Percentiles rank a stretch among this genome's conserved stretches.
Conservation (phyloP, 2,329 filamentous ascomycete genomes). For the Penicillium freii region DNA sequence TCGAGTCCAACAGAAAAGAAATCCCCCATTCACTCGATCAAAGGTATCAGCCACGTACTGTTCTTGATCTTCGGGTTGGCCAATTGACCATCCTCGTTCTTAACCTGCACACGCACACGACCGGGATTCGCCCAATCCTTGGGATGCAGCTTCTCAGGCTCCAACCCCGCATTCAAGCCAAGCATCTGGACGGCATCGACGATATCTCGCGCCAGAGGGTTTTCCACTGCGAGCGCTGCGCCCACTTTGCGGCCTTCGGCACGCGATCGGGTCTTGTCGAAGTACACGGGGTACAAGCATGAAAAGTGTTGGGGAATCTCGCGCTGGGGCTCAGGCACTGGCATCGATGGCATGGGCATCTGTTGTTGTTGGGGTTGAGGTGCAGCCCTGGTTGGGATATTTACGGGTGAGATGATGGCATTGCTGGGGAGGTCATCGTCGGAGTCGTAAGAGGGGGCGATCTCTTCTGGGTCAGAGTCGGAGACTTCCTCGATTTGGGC, state of each 20-base stretch:
- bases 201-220: constrained; percentile 86
- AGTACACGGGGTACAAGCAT: constrained; percentile 94
- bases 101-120: constrained; percentile 75
- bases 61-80: constrained; percentile 59
- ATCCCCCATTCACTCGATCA: not conserved
- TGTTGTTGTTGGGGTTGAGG: constrained; percentile 8
- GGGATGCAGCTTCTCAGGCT: constrained; percentile 88
- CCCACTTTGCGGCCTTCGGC: constrained; percentile 79
- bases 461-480: constrained; percentile 87
- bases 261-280: constrained; percentile 66
- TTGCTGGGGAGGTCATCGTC: constrained; percentile 35
- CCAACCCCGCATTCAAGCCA: constrained; percentile 65
- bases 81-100: constrained; percentile 51
- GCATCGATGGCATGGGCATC: constrained; percentile 17
- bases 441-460: constrained; percentile 68
- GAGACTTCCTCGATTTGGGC: constrained; percentile 90
- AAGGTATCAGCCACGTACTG: constrained; percentile 48
- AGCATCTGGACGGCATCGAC: constrained; percentile 77
- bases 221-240: constrained; percentile 68
- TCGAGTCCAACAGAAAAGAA: not conserved
- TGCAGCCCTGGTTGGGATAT: constrained; percentile 22
- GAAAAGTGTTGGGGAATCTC: constrained; percentile 71
- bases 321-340: constrained; percentile 45
- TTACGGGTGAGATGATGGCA: constrained; percentile 40
- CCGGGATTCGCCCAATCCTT: constrained; percentile 98